phyloP scores from a whole-genome alignment of 495 filamentous ascomycete genomes.

The Penicillium fimorum region DNA sequence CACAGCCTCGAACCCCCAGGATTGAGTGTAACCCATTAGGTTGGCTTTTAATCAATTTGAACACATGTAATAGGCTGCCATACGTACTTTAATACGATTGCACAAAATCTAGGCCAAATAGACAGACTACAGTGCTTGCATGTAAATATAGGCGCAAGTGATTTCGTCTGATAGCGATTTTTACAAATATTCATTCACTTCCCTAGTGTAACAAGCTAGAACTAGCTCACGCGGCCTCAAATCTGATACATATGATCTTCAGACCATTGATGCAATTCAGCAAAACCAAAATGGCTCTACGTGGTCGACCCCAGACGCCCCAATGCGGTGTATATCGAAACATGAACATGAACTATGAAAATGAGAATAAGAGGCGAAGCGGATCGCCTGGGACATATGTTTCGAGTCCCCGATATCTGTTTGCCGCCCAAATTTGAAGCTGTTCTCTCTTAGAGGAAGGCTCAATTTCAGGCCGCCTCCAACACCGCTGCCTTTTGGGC shows the following conservation, averaged over 20 bases:
- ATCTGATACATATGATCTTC: conserved; percentile 26
- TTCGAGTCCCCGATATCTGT: conserved; percentile 15
- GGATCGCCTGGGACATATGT: background rate
- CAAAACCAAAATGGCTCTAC: conserved; percentile 32
- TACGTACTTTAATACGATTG: background rate
- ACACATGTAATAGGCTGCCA: background rate
- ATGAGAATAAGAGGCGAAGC: conserved; percentile 15
- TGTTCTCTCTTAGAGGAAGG: background rate
- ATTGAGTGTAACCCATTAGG: background rate
- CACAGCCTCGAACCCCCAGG: background rate
- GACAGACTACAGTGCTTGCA: background rate
- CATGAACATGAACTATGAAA: conserved; percentile 25
- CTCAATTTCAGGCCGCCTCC: conserved; percentile 37
- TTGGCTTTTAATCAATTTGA: background rate
- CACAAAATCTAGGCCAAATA: background rate
- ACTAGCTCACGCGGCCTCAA: background rate
- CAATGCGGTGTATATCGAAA: conserved; percentile 42
- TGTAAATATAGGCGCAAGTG: no score
- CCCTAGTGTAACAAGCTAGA: conserved; percentile 5
- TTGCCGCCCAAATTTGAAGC: conserved; percentile 1
- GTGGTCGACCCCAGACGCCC: conserved; percentile 44
- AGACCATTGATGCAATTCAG: conserved; percentile 30
- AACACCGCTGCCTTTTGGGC: conserved; percentile 80
- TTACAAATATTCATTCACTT: background rate
- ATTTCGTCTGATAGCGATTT: conserved; percentile 1